These are phyloP conservation scores for Blastocystis sp. DNA, from an alignment of 352 stramenopile species.

Conservation along the genomic window DNA sequence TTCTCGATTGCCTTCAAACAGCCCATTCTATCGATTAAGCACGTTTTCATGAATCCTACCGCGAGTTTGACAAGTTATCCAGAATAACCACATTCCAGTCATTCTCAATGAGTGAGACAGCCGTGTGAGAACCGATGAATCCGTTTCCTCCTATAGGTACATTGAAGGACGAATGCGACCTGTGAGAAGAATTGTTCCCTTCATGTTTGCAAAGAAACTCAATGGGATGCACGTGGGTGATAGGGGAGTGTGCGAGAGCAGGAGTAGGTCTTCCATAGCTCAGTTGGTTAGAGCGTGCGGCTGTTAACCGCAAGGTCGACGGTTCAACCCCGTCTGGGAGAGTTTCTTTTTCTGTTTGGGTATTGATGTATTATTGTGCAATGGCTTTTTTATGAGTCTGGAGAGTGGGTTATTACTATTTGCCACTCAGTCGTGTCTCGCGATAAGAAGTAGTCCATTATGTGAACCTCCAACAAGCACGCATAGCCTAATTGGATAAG, in stretches of 20 bases:
- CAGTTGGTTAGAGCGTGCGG: conserved; percentile 42
- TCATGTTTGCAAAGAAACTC: background rate
- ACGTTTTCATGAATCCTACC: background rate
- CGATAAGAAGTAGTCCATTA: no score
- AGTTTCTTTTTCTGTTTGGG: background rate
- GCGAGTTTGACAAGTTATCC: conserved; percentile 73
- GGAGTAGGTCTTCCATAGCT: background rate
- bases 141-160: conserved; percentile 66
- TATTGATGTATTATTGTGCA: background rate
- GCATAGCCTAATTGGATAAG: conserved; percentile 6
- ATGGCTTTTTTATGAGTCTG: background rate
- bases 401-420: background rate
- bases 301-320: conserved; percentile 44
- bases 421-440: background rate
- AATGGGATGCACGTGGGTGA: background rate
- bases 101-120: conserved; percentile 69
- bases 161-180: conserved; percentile 62
- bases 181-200: conserved; percentile 42
- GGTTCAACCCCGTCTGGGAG: conserved; percentile 36
- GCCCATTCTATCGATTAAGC: conserved; percentile 60
- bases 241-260: background rate
- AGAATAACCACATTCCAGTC: conserved; percentile 73
- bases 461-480: no score
- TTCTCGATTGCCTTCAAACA: conserved; percentile 65
- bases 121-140: conserved; percentile 78